Percentiles rank a stretch among this genome's conserved stretches.
Evolutionary conservation across 169 alveolate species (phyloP).

Genomic region (Miamiensis avidus): DNA sequence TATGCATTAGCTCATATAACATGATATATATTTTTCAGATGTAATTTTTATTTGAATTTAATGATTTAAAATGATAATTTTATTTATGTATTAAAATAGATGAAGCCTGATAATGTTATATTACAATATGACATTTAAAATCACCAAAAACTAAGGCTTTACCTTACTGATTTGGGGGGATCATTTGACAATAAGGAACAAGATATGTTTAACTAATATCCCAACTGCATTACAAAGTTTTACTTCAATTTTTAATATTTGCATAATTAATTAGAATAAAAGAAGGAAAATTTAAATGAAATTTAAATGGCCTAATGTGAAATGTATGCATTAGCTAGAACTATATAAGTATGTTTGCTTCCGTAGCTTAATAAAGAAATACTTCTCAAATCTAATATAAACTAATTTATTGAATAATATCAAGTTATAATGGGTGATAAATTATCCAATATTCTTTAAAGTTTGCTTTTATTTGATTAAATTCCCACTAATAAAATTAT

Average conservation of each 20-base stretch:
- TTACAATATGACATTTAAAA: not conserved
- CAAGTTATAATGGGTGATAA: not conserved
- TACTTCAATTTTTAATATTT: no score
- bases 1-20: not conserved
- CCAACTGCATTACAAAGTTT: not conserved
- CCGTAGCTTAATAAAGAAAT: not conserved
- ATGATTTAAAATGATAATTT: not conserved
- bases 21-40: not conserved
- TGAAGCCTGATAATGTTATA: not conserved
- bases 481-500: no score
- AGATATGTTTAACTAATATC: not conserved
- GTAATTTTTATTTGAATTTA: not conserved
- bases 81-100: not conserved
- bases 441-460: not conserved
- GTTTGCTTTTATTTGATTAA: no score
- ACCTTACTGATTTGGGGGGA: not conserved
- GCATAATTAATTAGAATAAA: no score
- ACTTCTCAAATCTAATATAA: no score
- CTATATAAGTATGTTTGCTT: not conserved
- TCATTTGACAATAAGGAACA: not conserved
- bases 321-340: not conserved
- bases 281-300: not conserved
- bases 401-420: no score
- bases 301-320: not conserved
- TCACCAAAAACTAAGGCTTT: not conserved